Evolutionary conservation across 164 flowering plant species (phyloP), one percentile per base, ranked within the genome.

Genomic region (Kingdonia uniflora): DNA sequence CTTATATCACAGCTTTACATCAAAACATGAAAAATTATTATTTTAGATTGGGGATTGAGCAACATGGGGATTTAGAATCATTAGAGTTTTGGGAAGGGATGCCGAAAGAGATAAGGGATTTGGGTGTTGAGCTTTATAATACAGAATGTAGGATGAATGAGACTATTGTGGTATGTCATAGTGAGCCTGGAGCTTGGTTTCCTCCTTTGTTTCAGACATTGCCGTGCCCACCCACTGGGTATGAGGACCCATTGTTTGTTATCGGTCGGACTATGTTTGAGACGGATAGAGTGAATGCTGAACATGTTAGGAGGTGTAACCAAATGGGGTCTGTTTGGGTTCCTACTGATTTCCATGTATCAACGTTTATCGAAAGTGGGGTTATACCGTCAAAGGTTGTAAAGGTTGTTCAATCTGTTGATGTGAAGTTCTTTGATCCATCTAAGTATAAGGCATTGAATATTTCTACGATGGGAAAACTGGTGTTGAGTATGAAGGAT

Each of bases 181-280:
- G 88, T 60, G 95, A 86, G 65, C 95, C 95, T 11, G 95, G 95
- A 45, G 90, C 91, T 64, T 83, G 95, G 90, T 63, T 76, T 43
- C 88, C 91, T 6, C 90, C 88, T 21, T 57, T 86, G 64, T 83
- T 80, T 58, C 52, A 83, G 10, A 86, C 95, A 19, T 29, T 62
- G 4, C 88, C 88, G 2, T 86, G 95, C 58, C 95, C 95, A 19
- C 86, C 87, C 6, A 44, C 54, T 40, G 82, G 72, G 16, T 80
- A 79, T 48, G 62, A 46, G 2, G 65, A 71, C 19, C 74, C 71
- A 42, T 54, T 42, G 73, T 69, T 56, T 16, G 84, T 77, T 4
- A 62, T 86, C 19, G 95, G 90, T 0, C 61, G 95, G 55, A 86
- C 95, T n/a, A 86, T 86, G 87, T 81, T 86, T 57, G 95, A 83